phyloP scores from a whole-genome alignment of 75 land plant species.

The Selaginella tamariscina region DNA sequence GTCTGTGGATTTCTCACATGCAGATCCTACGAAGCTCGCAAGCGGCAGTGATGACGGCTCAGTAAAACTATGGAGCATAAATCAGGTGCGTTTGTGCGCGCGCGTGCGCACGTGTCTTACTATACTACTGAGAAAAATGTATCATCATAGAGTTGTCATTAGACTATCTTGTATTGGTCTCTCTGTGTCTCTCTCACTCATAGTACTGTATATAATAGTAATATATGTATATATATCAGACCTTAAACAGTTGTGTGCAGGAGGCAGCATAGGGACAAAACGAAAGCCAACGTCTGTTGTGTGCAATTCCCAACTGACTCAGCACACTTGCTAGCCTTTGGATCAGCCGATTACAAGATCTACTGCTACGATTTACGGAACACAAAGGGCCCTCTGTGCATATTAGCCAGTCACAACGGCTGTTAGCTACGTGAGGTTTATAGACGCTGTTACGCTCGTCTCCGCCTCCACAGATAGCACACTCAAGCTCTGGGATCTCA shows the following conservation, averaged over 20 bases:
- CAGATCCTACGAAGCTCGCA: conserved; percentile 71
- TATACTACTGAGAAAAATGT: too few relatives aligned
- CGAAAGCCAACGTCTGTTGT: conserved; percentile 67
- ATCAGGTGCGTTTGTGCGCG: conserved; percentile 59
- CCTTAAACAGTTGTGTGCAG: conserved; percentile 22
- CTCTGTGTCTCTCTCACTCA: too few relatives aligned
- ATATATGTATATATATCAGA: neutral
- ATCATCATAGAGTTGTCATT: too few relatives aligned
- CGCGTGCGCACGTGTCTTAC: too few relatives aligned
- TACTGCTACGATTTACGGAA: conserved; percentile 78
- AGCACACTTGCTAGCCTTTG: conserved; percentile 60
- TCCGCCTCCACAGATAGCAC: conserved; percentile 74
- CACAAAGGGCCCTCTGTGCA: conserved; percentile 37
- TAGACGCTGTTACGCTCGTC: conserved; percentile 47
- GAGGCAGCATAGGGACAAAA: conserved; percentile 37
- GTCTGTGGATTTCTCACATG: conserved; percentile 88
- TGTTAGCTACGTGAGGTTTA: conserved; percentile 67
- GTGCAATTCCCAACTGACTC: conserved; percentile 81
- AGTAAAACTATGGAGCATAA: conserved; percentile 91
- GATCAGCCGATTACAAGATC: conserved; percentile 83
- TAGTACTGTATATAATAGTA: too few relatives aligned
- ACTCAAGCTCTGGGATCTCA: conserved; percentile 74
- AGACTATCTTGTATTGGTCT: too few relatives aligned
- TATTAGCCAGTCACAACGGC: conserved; percentile 47
- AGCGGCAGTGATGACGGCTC: conserved; percentile 89